These are phyloP conservation scores for Sicyos edulis DNA, from an alignment of 306 rosid species.

Conservation along the genomic window DNA sequence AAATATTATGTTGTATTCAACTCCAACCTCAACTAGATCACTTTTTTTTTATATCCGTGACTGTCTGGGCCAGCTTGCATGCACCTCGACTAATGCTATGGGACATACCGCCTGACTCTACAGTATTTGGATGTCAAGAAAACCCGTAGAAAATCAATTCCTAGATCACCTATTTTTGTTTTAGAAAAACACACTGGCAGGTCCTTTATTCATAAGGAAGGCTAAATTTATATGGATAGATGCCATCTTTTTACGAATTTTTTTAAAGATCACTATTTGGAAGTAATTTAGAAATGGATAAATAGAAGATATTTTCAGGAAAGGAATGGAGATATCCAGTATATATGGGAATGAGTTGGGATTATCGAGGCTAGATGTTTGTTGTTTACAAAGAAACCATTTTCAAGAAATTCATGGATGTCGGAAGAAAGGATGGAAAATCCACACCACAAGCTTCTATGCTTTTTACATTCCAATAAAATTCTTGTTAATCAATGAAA, in stretches of 20 bases:
- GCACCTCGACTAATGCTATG: too few species aligned
- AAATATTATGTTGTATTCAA: neutral
- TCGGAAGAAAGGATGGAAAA: neutral
- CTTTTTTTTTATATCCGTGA: too few species aligned
- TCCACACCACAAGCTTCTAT: neutral
- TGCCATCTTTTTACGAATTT: neutral
- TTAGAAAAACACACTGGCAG: neutral
- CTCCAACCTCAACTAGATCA: constrained; percentile 1
- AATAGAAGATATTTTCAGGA: constrained; percentile 9
- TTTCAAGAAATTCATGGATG: constrained; percentile 9
- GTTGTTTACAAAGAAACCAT: neutral
- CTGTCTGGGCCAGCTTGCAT: too few species aligned
- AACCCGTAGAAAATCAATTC: too few species aligned
- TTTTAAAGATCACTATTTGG: too few species aligned
- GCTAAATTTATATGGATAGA: neutral
- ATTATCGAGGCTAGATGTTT: neutral
- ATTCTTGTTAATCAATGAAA: too few species aligned
- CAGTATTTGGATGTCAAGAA: too few species aligned
- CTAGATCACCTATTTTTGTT: neutral
- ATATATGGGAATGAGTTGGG: neutral
- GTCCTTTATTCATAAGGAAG: neutral
- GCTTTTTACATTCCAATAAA: neutral
- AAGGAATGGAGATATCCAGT: neutral
- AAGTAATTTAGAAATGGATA: neutral
- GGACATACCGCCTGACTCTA: too few species aligned